phyloP scores from a whole-genome alignment of 495 filamentous ascomycete genomes.

The Xylaria cubensis region DNA sequence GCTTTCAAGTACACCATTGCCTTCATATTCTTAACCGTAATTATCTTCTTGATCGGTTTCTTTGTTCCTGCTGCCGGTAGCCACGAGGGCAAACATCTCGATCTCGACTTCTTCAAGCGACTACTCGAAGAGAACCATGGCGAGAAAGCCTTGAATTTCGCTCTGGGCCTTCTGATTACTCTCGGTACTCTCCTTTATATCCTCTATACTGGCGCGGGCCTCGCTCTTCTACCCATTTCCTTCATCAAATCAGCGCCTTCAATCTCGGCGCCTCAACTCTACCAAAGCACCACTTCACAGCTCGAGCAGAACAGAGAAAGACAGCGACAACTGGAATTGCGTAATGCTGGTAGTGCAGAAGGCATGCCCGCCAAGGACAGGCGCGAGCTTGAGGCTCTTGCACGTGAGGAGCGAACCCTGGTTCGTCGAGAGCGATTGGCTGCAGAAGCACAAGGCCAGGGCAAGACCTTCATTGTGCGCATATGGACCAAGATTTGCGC shows the following conservation, averaged over 20 bases:
- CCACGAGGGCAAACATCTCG: slow-evolving; percentile 65
- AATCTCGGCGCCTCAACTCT: slow-evolving; percentile 75
- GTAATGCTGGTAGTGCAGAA: slow-evolving; percentile 76
- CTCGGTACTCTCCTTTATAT: slow-evolving; percentile 85
- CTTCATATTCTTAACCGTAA: slow-evolving; percentile 78
- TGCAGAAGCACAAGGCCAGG: slow-evolving; percentile 78
- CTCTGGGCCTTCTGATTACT: slow-evolving; percentile 81
- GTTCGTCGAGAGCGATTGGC: slow-evolving; percentile 88
- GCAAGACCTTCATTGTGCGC: slow-evolving; percentile 69
- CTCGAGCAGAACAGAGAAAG: slow-evolving; percentile 88
- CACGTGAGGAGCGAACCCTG: slow-evolving; percentile 89
- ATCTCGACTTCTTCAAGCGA: slow-evolving; percentile 90
- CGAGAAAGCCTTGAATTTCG: slow-evolving; percentile 90
- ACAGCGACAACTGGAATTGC: slow-evolving; percentile 86
- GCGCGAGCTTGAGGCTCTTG: slow-evolving; percentile 83
- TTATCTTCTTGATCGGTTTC: slow-evolving; percentile 90
- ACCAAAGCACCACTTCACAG: slow-evolving; percentile 75
- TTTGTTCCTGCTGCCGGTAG: slow-evolving; percentile 80
- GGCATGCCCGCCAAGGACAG: slow-evolving; percentile 83
- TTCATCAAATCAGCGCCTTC: slow-evolving; percentile 90
- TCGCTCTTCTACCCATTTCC: slow-evolving; percentile 86
- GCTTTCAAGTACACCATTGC: slow-evolving; percentile 89
- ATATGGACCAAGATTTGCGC: slow-evolving; percentile 80
- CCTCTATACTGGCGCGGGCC: slow-evolving; percentile 85
- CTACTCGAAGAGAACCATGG: slow-evolving; percentile 86